Evolutionary conservation across 495 filamentous ascomycete species (phyloP).

Genomic region (Penicillium antarcticum): DNA sequence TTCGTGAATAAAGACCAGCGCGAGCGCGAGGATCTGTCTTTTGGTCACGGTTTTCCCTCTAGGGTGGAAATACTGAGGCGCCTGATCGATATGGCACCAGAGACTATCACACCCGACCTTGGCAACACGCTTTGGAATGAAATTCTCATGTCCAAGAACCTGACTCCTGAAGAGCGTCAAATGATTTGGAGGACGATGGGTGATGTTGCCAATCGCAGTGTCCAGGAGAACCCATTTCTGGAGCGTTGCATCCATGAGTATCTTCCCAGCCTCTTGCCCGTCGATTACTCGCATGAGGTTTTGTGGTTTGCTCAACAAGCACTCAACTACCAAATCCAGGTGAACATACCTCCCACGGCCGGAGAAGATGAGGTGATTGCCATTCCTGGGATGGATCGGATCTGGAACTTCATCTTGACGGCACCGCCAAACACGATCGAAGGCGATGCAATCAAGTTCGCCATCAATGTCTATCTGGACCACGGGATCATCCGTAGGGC

Average conservation of each 20-base stretch:
- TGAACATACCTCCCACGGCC: constrained; percentile 33
- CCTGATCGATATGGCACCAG: constrained; percentile 56
- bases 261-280: constrained; percentile 59
- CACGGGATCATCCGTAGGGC: constrained; percentile 38
- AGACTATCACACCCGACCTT: constrained; percentile 57
- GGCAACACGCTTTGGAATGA: constrained; percentile 63
- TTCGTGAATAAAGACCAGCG: constrained; percentile 39
- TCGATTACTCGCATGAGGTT: constrained; percentile 62
- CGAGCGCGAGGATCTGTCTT: constrained; percentile 34
- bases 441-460: constrained; percentile 58
- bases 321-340: constrained; percentile 44
- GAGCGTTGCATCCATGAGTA: constrained; percentile 63
- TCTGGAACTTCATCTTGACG: constrained; percentile 80
- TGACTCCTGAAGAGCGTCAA: constrained; percentile 53
- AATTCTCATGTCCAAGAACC: constrained; percentile 58
- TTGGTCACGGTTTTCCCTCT: constrained; percentile 38
- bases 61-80: constrained; percentile 56
- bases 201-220: constrained; percentile 40
- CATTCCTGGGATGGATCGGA: constrained; percentile 65
- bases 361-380: constrained; percentile 46
- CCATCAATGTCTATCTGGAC: constrained; percentile 76
- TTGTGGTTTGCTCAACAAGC: constrained; percentile 64
- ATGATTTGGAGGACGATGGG: constrained; percentile 65
- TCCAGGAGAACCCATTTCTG: constrained; percentile 58
- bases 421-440: constrained; percentile 70